Conservation (phyloP, 208 protist genomes). For the Leishmania gerbilli region DNA sequence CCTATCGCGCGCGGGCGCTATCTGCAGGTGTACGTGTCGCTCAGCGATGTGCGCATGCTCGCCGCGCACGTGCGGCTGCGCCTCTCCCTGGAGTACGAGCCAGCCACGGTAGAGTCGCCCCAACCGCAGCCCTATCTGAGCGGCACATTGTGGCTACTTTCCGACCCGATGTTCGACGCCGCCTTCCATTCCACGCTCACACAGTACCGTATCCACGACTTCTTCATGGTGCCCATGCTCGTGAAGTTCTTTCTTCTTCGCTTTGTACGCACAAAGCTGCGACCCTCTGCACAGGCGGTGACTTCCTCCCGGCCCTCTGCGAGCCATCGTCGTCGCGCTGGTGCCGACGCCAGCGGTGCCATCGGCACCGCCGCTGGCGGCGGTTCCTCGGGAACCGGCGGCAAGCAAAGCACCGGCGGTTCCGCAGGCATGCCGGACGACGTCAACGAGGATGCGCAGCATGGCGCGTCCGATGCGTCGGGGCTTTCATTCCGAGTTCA, state of each 20-base stretch:
- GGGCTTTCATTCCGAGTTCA: constrained; percentile 60
- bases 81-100: constrained; percentile 60
- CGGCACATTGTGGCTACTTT: constrained; percentile 78
- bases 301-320: constrained; percentile 2
- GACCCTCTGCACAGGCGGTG: constrained; percentile 13
- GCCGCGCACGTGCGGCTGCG: constrained; percentile 53
- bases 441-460: not conserved
- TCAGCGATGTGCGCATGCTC: constrained; percentile 57
- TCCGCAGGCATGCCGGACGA: not conserved
- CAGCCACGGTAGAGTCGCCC: constrained; percentile 68
- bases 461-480: constrained; percentile 10
- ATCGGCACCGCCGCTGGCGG: not conserved
- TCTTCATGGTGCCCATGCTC: constrained; percentile 68
- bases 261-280: constrained; percentile 48
- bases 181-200: constrained; percentile 66
- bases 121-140: constrained; percentile 62
- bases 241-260: constrained; percentile 72
- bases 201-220: constrained; percentile 63
- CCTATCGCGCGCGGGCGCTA: constrained; percentile 70
- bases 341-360: not conserved
- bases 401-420: not conserved
- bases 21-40: constrained; percentile 67
- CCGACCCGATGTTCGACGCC: constrained; percentile 81
- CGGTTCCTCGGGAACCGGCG: not conserved
- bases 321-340: constrained; percentile 14